Percentiles rank a stretch among this genome's conserved stretches.
Conservation (phyloP, 345 rosid species). For the Triadica sebifera region DNA sequence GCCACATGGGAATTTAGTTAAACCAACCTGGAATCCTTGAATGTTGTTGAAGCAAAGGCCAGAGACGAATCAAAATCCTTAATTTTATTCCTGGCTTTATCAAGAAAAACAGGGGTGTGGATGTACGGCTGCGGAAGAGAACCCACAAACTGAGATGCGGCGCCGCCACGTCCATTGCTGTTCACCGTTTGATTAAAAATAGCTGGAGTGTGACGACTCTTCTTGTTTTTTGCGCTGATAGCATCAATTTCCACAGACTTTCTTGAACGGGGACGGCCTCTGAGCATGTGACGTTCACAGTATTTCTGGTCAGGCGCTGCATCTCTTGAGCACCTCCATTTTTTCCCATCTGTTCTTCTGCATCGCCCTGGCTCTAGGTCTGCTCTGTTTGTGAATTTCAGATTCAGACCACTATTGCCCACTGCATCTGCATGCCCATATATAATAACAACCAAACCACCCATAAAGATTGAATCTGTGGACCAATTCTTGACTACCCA, state of each 20-base stretch:
- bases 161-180: too few species aligned
- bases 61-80: constrained; percentile 14
- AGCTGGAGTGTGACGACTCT: constrained; percentile 24
- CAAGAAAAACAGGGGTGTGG: constrained; percentile 8
- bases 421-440: too few species aligned
- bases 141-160: too few species aligned
- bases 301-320: constrained; percentile 72
- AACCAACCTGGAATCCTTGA: constrained; percentile 36
- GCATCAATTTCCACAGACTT: constrained; percentile 84
- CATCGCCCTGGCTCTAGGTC: constrained; percentile 84
- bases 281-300: constrained; percentile 79
- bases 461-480: constrained; percentile 9
- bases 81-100: constrained; percentile 20
- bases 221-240: too few species aligned
- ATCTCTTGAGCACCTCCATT: constrained; percentile 87
- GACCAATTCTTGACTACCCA: background rate
- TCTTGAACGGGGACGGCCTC: constrained; percentile 99
- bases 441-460: background rate
- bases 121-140: constrained; percentile 17
- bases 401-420: too few species aligned
- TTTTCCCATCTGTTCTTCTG: constrained; percentile 80
- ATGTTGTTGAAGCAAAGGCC: too few species aligned
- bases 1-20: background rate
- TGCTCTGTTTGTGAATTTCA: constrained; percentile 37
- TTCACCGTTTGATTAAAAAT: constrained; percentile 12